These are phyloP conservation scores for Collybiopsis confluens DNA, from an alignment of 768 basidiomycete genomes.

Conservation along the genomic window DNA sequence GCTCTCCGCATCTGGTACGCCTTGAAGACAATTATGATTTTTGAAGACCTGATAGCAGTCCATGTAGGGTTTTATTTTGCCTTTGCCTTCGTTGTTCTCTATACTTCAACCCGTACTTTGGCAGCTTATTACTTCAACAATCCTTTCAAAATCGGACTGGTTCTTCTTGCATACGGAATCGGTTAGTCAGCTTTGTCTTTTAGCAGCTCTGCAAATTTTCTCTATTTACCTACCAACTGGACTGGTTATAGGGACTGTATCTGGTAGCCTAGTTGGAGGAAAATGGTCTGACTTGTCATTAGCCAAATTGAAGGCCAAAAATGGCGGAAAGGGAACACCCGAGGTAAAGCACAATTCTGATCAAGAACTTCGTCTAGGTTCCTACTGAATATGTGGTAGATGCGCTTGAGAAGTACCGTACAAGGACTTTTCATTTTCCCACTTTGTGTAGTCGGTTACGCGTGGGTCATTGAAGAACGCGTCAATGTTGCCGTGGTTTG, in stretches of 20 bases:
- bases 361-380: slow-evolving; percentile 2
- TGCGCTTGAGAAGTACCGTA: slow-evolving; percentile 65
- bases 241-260: too few species aligned
- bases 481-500: slow-evolving; percentile 66
- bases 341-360: slow-evolving; percentile 45
- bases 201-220: too few species aligned
- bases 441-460: slow-evolving; percentile 60
- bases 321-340: slow-evolving; percentile 48
- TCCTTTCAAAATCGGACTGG: slow-evolving; percentile 68
- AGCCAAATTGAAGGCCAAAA: slow-evolving; percentile 32
- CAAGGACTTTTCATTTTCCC: slow-evolving; percentile 58
- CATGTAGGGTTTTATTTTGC: slow-evolving; percentile 11
- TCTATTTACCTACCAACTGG: too few species aligned
- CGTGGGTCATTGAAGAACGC: slow-evolving; percentile 66
- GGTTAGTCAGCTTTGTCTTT: slow-evolving; percentile 50
- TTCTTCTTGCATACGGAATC: slow-evolving; percentile 70
- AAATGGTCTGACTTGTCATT: slow-evolving; percentile 16
- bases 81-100: slow-evolving; percentile 46
- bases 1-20: slow-evolving; percentile 46
- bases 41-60: background rate
- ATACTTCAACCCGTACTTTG: slow-evolving; percentile 72
- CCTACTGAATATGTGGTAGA: slow-evolving; percentile 43
- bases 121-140: slow-evolving; percentile 58
- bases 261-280: too few species aligned
- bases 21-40: background rate